Evolutionary conservation across 352 stramenopile genomes (phyloP).

Genomic region (Pythium aristosporum): DNA sequence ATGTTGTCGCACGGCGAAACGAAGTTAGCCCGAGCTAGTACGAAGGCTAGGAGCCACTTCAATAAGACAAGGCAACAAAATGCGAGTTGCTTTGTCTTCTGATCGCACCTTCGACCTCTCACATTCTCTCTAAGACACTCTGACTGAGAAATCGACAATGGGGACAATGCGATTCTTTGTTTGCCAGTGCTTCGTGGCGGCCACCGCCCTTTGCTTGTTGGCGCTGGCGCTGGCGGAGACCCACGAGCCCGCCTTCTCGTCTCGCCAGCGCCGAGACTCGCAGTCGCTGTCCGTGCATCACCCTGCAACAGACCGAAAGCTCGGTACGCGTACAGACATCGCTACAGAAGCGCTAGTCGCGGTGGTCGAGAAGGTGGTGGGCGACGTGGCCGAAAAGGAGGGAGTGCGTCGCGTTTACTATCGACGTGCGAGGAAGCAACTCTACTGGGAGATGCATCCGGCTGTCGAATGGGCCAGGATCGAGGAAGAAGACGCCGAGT

Average conservation of each 20-base stretch:
- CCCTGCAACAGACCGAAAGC: not conserved
- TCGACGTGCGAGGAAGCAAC: not conserved
- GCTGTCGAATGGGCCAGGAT: not conserved
- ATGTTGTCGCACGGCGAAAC: no score
- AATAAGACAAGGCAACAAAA: not conserved
- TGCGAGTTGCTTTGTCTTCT: not conserved
- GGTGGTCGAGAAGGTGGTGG: slow-evolving; percentile 1
- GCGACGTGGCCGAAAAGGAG: not conserved
- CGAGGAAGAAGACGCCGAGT: slow-evolving; percentile 17
- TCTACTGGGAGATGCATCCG: not conserved
- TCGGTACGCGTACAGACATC: not conserved
- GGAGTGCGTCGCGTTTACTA: slow-evolving; percentile 6
- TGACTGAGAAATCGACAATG: not conserved
- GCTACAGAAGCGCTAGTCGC: not conserved
- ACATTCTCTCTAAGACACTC: not conserved
- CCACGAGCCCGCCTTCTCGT: not conserved
- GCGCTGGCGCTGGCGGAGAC: not conserved
- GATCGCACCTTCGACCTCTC: not conserved
- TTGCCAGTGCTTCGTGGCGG: not conserved
- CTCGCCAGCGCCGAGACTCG: not conserved
- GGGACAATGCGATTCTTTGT: not conserved
- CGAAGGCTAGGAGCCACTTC: no score
- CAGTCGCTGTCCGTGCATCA: not conserved
- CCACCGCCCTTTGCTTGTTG: not conserved
- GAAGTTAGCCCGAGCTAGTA: no score